These are phyloP conservation scores for Suhomyces faveliae DNA, from an alignment of 805 yeast species.

Conservation along the genomic window DNA sequence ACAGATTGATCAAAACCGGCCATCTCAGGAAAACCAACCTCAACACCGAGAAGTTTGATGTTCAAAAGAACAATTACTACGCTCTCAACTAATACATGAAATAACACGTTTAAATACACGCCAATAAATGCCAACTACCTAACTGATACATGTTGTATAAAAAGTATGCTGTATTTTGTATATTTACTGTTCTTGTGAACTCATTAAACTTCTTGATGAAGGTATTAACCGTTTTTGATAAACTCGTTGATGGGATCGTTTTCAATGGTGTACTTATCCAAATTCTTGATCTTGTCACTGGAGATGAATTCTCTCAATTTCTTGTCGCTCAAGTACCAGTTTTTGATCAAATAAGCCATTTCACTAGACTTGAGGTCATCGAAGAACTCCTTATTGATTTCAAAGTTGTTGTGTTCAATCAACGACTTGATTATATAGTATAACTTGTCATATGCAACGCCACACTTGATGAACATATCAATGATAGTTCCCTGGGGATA, in stretches of 20 bases:
- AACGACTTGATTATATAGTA: constrained; percentile 63
- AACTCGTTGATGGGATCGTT: constrained; percentile 53
- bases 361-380: constrained; percentile 44
- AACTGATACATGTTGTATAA: neutral
- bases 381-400: constrained; percentile 48
- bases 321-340: constrained; percentile 67
- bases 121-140: no score
- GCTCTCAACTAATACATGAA: no score
- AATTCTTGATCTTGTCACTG: constrained; percentile 41
- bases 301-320: constrained; percentile 58
- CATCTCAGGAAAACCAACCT: constrained; percentile 29
- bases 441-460: constrained; percentile 61
- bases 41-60: constrained; percentile 34
- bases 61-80: constrained; percentile 44
- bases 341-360: constrained; percentile 60
- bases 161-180: neutral
- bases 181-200: no score
- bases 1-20: constrained; percentile 10
- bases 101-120: no score
- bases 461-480: constrained; percentile 62
- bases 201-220: no score
- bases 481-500: constrained; percentile 53
- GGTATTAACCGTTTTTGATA: constrained; percentile 18
- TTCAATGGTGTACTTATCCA: constrained; percentile 48
- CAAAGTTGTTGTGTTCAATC: constrained; percentile 57